Base-by-base conservation (phyloP, 1,284 basidiomycete species). In the Hortiboletus rubellus region DNA sequence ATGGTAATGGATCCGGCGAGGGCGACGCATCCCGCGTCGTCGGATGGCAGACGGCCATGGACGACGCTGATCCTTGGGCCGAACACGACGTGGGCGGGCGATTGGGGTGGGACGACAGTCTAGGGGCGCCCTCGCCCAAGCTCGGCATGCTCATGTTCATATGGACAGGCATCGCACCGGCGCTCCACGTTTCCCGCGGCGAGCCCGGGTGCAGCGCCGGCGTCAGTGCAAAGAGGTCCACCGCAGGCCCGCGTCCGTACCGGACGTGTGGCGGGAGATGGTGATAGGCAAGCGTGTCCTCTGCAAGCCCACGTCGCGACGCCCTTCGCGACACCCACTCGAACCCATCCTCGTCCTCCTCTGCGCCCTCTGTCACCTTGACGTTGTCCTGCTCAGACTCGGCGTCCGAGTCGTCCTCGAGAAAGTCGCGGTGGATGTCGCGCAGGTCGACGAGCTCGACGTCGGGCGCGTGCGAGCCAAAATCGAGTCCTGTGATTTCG, bases 361-460 rank as follows among this genome's bases (percentile, higher is more conserved):
- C 84, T 24, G 69, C 72, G 30, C 80, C 77, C 64, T 84, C 82
- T 1, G 82, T 80, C 14, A 78, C 81, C 68, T 84, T 85, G 36
- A 81, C 75, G 8, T 80, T 77, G 11, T 77, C 79, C 43, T 73
- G 71, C 31, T 76, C 76, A 1, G 63, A 60, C 31, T 43, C 67
- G 5, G n/a, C 31, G 22, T 71, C 68, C 15, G 65, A 58, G 9
- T 80, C 75, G 63, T 93, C 89, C 61, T 94, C 89, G 52, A 93
- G 79, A 69, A 98, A 98, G 69, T 96, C 95, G 41, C 87, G 87
- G 77, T 96, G 94, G 55, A 98, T 93, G 76, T 98, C 95, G 48
- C 93, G 83, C 57, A 99, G 78, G 74, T 98, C 95, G 56, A 93
- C 86, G 57, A 99, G 82, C 71, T 96, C 90, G 40, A 97, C 82